Conservation (phyloP, 768 basidiomycete genomes). For the Glaciozyma antarctica region DNA sequence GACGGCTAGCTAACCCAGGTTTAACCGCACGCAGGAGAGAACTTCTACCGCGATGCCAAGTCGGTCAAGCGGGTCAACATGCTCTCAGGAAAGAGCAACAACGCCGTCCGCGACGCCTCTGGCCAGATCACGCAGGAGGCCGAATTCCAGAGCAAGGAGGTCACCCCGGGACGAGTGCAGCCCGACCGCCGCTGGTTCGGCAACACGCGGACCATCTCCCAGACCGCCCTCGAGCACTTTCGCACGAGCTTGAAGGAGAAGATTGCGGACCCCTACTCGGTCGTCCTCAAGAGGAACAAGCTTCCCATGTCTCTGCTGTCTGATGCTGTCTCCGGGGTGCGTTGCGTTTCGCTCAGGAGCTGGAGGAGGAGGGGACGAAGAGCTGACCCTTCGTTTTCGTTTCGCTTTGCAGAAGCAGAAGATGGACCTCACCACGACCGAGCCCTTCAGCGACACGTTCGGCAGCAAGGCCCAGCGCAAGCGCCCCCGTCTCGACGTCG, state of each 20-base stretch:
- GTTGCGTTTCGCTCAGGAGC: slow-evolving; percentile 14
- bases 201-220: slow-evolving; percentile 96
- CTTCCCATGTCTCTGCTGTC: slow-evolving; percentile 92
- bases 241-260: slow-evolving; percentile 71
- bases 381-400: not conserved
- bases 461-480: slow-evolving; percentile 94
- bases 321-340: slow-evolving; percentile 62
- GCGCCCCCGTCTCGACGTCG: slow-evolving; percentile 73
- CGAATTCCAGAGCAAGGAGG: slow-evolving; percentile 90
- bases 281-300: slow-evolving; percentile 85
- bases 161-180: slow-evolving; percentile 79
- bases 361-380: not conserved
- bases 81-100: slow-evolving; percentile 65
- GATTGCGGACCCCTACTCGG: slow-evolving; percentile 91
- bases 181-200: slow-evolving; percentile 97
- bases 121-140: slow-evolving; percentile 90
- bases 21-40: slow-evolving; percentile 56
- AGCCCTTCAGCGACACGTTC: slow-evolving; percentile 88
- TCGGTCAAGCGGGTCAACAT: slow-evolving; percentile 74
- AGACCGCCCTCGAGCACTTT: slow-evolving; percentile 92
- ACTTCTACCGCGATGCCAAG: slow-evolving; percentile 89
- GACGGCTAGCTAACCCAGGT: not conserved
- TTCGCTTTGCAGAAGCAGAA: slow-evolving; percentile 46
- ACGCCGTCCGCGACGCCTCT: slow-evolving; percentile 77
- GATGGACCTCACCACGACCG: slow-evolving; percentile 88